Base-by-base conservation (phyloP, 2,329 filamentous ascomycete species). In the Fusarium kyushuense region DNA sequence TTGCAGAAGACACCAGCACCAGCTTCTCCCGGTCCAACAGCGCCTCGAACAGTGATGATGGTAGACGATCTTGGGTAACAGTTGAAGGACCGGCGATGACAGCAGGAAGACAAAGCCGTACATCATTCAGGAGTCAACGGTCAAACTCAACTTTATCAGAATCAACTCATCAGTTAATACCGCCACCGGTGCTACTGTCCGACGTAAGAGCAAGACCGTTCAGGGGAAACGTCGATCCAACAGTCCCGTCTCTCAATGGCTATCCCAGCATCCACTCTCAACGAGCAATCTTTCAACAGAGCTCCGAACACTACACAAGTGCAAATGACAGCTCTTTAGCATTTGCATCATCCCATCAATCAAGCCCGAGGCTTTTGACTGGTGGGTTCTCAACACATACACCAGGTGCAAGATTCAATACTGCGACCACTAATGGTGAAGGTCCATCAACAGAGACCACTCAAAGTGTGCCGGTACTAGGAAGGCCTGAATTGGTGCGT, bases 1-100 rank as follows among this genome's bases (percentile, higher is more conserved):
- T 72, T 55, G 69, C 70, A 17, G 72, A 73, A 33, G 67, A 70
- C n/a, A 70, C 70, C 9, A 65, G 69, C n/a, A 65, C 63, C 7
- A 67, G 48, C 19, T 61, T 70, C 2, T 64, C 67, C 33, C 61
- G 67, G 23, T 72, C 69, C 53, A 38, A 62, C 6, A 74, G 67
- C 56, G 67, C 53, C 27, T 61, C 70, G 5, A 57, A 47, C 19
- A 72, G 69, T 21, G 72, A 74, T 4, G 76, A 74, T 11, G 72
- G 70, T 16, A 69, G 76, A 41, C 70, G 71, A 36, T 80, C 78
- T 3, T 80, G 78, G 78, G 63, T 78, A 9, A 80, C 78, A 2
- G 72, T 79, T 19, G 78, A 78, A 16, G 72, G 72, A 19, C 67
- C 66, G 9, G 69, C 47, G 16, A 70, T 64, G 21, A 64, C 69